Evolutionary conservation across 169 alveolate species (phyloP).

Genomic region (Cryptosporidium sp.): DNA sequence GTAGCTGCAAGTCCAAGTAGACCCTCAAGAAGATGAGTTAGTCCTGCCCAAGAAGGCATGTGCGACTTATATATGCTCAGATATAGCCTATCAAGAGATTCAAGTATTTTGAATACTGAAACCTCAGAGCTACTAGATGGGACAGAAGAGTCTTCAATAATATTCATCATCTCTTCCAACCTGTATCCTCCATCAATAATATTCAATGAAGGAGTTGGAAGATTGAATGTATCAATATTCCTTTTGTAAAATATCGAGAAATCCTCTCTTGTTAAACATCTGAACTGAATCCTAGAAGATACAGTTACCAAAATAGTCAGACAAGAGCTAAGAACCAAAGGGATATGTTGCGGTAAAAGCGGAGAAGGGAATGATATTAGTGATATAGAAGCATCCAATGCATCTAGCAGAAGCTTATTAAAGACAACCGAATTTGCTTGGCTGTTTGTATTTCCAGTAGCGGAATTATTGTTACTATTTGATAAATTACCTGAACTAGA

Average conservation of each 20-base stretch:
- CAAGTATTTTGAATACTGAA: conserved; percentile 40
- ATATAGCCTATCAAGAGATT: conserved; percentile 42
- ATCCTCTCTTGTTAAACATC: conserved; percentile 7
- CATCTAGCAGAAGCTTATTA: conserved; percentile 46
- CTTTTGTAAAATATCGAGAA: not conserved
- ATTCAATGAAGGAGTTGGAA: conserved; percentile 3
- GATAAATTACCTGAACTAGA: conserved; percentile 11
- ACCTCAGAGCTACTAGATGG: conserved; percentile 31
- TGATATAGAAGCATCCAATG: conserved; percentile 64
- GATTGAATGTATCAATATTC: not conserved
- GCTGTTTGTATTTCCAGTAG: conserved; percentile 2
- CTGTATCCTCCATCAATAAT: conserved; percentile 51
- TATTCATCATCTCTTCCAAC: conserved; percentile 43
- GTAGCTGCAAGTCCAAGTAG: conserved; percentile 74
- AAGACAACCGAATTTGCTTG: conserved; percentile 17
- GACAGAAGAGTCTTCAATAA: conserved; percentile 49
- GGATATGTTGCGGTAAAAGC: conserved; percentile 49
- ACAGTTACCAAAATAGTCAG: conserved; percentile 57
- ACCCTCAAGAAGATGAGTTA: conserved; percentile 66
- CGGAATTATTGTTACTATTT: conserved; percentile 4
- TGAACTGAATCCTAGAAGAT: conserved; percentile 65
- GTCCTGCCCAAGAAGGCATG: conserved; percentile 75
- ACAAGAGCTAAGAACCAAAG: conserved; percentile 66
- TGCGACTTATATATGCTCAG: conserved; percentile 61
- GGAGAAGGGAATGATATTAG: conserved; percentile 64